Evolutionary conservation across 805 yeast genomes (phyloP).

Genomic region (Naumovozyma dairenensis): DNA sequence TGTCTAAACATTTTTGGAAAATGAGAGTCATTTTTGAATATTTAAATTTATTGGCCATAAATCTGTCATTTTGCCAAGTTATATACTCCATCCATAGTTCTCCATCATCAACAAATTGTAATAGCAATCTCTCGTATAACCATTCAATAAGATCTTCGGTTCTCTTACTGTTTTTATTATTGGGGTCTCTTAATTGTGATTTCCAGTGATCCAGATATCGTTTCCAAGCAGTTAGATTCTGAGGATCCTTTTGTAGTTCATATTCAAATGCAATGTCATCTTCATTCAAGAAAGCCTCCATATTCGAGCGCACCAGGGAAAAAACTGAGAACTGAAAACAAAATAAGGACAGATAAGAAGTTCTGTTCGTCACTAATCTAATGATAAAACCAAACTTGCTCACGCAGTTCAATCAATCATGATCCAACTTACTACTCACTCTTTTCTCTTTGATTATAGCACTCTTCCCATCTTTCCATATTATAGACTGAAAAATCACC

Average conservation of each 20-base stretch:
- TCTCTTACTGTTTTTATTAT: conserved; percentile 3
- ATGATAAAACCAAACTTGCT: too few relatives aligned
- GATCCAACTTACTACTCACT: too few relatives aligned
- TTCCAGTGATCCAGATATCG: conserved; percentile 33
- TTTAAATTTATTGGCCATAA: conserved; percentile 38
- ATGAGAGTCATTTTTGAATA: conserved; percentile 31
- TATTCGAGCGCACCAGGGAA: too few relatives aligned
- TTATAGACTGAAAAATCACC: too few relatives aligned
- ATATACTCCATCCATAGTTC: conserved; percentile 24
- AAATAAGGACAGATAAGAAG: neutral
- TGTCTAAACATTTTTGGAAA: conserved; percentile 39
- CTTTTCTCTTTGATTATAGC: too few relatives aligned
- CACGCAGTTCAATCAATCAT: too few relatives aligned
- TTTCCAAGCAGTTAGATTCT: conserved; percentile 35
- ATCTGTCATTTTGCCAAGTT: conserved; percentile 39
- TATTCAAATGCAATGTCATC: conserved; percentile 38
- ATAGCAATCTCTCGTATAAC: conserved; percentile 32
- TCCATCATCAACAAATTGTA: conserved; percentile 10
- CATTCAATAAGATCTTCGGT: conserved; percentile 13
- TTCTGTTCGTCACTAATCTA: too few relatives aligned
- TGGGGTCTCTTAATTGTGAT: conserved; percentile 2
- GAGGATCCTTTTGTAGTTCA: conserved; percentile 33
- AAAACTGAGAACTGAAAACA: too few relatives aligned
- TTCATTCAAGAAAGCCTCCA: conserved; percentile 15
- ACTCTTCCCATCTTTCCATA: too few relatives aligned